Conservation (phyloP, 2,329 filamentous ascomycete genomes). For the Pyricularia grisea region DNA sequence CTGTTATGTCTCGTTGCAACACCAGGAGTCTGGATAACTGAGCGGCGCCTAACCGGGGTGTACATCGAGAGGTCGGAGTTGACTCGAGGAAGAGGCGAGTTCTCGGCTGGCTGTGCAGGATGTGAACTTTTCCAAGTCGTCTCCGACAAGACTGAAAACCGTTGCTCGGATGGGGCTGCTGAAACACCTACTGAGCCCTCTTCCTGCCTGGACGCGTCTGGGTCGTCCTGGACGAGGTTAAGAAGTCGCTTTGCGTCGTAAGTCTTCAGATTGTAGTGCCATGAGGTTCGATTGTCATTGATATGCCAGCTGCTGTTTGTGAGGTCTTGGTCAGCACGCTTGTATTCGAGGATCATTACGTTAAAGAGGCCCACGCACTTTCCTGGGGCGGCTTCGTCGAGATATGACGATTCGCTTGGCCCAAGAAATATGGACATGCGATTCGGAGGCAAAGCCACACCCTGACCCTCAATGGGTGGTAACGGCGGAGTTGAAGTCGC, state of each 20-base stretch:
- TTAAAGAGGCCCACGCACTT: neutral
- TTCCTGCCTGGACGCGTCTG: conserved; percentile 18
- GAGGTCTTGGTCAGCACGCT: conserved; percentile 8
- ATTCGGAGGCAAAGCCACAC: conserved; percentile 5
- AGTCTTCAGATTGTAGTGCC: conserved; percentile 32
- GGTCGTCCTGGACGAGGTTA: conserved; percentile 23
- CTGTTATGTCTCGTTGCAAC: conserved; percentile 32
- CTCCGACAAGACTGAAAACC: conserved; percentile 20
- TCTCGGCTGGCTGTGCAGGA: conserved; percentile 8
- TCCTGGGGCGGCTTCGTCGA: neutral
- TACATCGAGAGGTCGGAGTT: conserved; percentile 39
- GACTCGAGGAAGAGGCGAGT: neutral
- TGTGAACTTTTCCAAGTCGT: conserved; percentile 27
- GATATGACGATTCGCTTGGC: neutral
- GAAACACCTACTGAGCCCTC: conserved; percentile 14
- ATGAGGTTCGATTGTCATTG: conserved; percentile 25
- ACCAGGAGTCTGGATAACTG: conserved; percentile 37
- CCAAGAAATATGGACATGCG: neutral
- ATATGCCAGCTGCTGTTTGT: conserved; percentile 18
- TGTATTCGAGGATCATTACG: neutral
- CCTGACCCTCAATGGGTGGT: conserved; percentile 1
- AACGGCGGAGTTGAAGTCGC: conserved; percentile 7
- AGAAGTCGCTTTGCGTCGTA: conserved; percentile 36
- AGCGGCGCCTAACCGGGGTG: conserved; percentile 36
- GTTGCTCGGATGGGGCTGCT: conserved; percentile 22